These are phyloP conservation scores for Zygosaccharomyces bisporus DNA, from an alignment of 805 yeast genomes.

Conservation along the genomic window DNA sequence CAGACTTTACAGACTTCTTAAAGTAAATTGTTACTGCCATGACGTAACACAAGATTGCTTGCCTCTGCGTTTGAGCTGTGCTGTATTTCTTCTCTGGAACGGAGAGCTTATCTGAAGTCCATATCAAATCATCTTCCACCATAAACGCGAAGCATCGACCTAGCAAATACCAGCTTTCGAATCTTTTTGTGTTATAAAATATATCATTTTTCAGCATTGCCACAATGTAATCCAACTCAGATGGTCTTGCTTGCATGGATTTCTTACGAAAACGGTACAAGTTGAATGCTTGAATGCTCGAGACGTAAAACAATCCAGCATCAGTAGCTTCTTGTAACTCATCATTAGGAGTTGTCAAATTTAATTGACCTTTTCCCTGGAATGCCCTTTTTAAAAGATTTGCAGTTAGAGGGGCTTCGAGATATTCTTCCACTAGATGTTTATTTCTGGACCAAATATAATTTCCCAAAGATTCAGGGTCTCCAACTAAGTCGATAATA, in stretches of 20 bases:
- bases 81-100: slow-evolving; percentile 53
- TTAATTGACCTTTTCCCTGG: slow-evolving; percentile 44
- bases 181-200: slow-evolving; percentile 57
- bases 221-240: slow-evolving; percentile 74
- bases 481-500: slow-evolving; percentile 67
- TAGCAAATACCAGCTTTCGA: slow-evolving; percentile 82
- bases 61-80: slow-evolving; percentile 64
- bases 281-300: slow-evolving; percentile 33
- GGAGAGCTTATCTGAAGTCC: slow-evolving; percentile 83
- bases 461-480: slow-evolving; percentile 47
- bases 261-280: slow-evolving; percentile 58
- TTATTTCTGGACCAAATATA: slow-evolving; percentile 45
- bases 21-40: slow-evolving; percentile 47
- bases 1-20: neutral
- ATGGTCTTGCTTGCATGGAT: slow-evolving; percentile 73
- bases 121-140: slow-evolving; percentile 86
- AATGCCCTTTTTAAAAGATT: slow-evolving; percentile 47
- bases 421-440: slow-evolving; percentile 43
- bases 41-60: slow-evolving; percentile 65
- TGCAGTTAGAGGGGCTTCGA: slow-evolving; percentile 46
- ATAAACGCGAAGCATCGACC: slow-evolving; percentile 75
- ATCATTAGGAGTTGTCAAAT: slow-evolving; percentile 32
- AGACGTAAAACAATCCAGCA: slow-evolving; percentile 52
- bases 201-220: slow-evolving; percentile 64
- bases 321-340: slow-evolving; percentile 53